A percentile compares a stretch with the other conserved stretches of the same genome.
These are phyloP conservation scores for Ophiostoma quercus DNA, from an alignment of 2,329 filamentous ascomycete genomes.

Conservation along the genomic window DNA sequence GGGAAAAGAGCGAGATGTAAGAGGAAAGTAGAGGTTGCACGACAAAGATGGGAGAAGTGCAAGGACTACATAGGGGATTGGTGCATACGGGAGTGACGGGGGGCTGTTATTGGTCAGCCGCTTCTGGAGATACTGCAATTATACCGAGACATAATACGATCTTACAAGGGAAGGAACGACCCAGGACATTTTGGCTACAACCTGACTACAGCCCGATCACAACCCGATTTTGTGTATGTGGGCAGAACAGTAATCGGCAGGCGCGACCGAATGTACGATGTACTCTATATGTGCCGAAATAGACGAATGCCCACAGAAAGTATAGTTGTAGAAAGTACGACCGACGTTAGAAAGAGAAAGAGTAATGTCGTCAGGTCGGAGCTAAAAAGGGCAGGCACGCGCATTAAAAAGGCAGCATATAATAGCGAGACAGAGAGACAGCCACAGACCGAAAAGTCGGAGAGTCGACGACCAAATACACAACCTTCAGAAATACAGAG, in stretches of 20 bases:
- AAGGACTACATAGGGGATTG: neutral
- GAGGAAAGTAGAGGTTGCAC: slow-evolving; percentile 13
- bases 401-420: neutral
- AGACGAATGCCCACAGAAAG: neutral
- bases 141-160: slow-evolving; percentile 10
- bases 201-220: neutral
- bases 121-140: slow-evolving; percentile 4
- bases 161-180: slow-evolving; percentile 8
- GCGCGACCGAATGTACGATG: neutral
- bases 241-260: neutral
- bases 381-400: neutral
- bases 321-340: neutral
- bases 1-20: slow-evolving; percentile 1
- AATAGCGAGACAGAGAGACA: neutral
- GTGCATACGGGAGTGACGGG: slow-evolving; percentile 9
- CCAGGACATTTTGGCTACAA: neutral
- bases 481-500: neutral
- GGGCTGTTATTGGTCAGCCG: slow-evolving; percentile 4
- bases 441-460: neutral
- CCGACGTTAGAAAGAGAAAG: neutral
- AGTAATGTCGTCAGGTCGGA: neutral
- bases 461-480: neutral
- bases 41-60: slow-evolving; percentile 1
- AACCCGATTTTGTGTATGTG: neutral
- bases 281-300: neutral